Evolutionary conservation across 1,284 basidiomycete genomes (phyloP).

Genomic region (Ustilago xerochloae): DNA sequence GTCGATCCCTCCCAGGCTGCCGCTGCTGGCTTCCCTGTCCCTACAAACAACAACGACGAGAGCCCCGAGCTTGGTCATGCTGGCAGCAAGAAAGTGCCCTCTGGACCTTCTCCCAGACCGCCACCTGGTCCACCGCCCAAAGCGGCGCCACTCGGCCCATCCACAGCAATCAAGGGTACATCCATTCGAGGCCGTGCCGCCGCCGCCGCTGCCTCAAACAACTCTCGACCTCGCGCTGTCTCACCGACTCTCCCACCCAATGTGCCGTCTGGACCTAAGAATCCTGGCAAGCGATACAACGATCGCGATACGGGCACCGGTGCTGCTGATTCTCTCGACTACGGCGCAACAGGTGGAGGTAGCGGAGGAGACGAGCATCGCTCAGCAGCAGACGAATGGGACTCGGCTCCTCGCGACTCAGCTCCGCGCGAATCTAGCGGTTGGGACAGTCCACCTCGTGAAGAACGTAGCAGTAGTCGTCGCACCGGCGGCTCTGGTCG

Average conservation of each 20-base stretch:
- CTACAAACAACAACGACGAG: neutral
- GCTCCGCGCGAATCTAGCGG: neutral
- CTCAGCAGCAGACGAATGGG: slow-evolving; percentile 26
- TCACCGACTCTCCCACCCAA: slow-evolving; percentile 49
- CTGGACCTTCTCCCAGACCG: neutral
- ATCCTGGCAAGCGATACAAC: slow-evolving; percentile 59
- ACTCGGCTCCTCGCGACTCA: slow-evolving; percentile 4
- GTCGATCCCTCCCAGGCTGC: slow-evolving; percentile 35
- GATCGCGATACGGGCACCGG: slow-evolving; percentile 62
- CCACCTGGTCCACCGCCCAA: slow-evolving; percentile 11
- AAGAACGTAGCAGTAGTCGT: slow-evolving; percentile 9
- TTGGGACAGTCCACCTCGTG: slow-evolving; percentile 14
- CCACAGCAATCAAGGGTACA: slow-evolving; percentile 17
- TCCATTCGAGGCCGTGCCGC: slow-evolving; percentile 44
- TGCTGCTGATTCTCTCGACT: slow-evolving; percentile 61
- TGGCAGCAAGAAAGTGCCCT: neutral
- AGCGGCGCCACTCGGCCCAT: slow-evolving; percentile 12
- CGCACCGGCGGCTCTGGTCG: slow-evolving; percentile 1
- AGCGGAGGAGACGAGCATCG: too few relatives aligned
- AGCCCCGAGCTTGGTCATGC: neutral
- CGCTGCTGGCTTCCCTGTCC: slow-evolving; percentile 23
- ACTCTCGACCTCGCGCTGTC: slow-evolving; percentile 23
- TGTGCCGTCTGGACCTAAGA: slow-evolving; percentile 54
- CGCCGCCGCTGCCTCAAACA: slow-evolving; percentile 8
- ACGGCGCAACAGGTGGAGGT: slow-evolving; percentile 52